Conservation (phyloP, 352 stramenopile species). For the Globisporangium parvum region DNA sequence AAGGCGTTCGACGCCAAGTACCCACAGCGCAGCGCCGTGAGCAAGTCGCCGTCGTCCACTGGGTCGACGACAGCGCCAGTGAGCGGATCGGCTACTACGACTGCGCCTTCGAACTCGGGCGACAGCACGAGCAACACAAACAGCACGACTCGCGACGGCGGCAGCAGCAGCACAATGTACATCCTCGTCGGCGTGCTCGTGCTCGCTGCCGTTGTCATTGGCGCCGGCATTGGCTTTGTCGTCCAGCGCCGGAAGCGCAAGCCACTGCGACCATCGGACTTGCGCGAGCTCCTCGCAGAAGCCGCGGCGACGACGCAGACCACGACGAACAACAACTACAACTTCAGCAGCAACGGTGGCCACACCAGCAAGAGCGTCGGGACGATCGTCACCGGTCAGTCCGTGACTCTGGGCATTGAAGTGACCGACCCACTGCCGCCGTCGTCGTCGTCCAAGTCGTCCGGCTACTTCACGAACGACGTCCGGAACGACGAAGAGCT, state of each 20-base stretch:
- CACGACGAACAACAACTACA: conserved; percentile 3
- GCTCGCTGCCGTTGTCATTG: conserved; percentile 17
- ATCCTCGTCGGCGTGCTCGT: conserved; percentile 18
- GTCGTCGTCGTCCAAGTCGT: neutral
- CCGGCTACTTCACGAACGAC: conserved; percentile 43
- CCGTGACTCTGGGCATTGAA: conserved; percentile 3
- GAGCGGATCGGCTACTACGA: neutral
- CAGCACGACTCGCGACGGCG: neutral
- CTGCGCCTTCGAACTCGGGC: neutral
- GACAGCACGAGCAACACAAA: neutral
- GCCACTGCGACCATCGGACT: conserved; percentile 1
- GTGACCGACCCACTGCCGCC: conserved; percentile 10
- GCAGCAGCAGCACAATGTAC: conserved; percentile 9
- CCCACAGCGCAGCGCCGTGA: neutral
- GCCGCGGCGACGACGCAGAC: conserved; percentile 1
- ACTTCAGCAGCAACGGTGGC: neutral
- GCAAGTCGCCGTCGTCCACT: neutral
- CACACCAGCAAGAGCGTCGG: conserved; percentile 15
- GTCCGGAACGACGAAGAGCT: conserved; percentile 61
- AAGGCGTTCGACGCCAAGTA: conserved; percentile 1
- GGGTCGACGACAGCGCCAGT: neutral
- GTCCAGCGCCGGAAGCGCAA: conserved; percentile 15
- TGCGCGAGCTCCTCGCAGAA: conserved; percentile 8
- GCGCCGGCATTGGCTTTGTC: conserved; percentile 13
- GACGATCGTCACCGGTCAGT: conserved; percentile 14